Conservation (phyloP, 2,329 filamentous ascomycete genomes). For the Paecilomyces niveus region DNA sequence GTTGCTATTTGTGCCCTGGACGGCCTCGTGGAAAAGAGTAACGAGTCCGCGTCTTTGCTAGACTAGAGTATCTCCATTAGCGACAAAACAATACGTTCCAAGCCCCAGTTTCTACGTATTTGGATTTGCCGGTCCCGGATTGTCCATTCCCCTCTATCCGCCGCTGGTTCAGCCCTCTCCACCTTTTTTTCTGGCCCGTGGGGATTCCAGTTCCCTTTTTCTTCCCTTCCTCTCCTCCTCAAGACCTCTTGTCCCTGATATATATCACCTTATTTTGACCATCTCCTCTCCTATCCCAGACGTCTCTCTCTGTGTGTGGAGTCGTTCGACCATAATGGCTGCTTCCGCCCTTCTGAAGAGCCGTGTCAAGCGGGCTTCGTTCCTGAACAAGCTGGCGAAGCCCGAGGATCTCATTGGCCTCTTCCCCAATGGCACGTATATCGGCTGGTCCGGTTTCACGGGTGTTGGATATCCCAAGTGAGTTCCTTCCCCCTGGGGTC, state of each 20-base stretch:
- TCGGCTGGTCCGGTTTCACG: constrained; percentile 88
- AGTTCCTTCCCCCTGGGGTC: constrained; percentile 21
- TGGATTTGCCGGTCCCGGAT: background rate
- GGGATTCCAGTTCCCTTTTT: constrained; percentile 4
- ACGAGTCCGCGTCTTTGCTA: too few species aligned
- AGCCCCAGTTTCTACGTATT: background rate
- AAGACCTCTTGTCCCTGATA: constrained; percentile 1
- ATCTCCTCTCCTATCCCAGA: constrained; percentile 9
- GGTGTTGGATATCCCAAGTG: constrained; percentile 85
- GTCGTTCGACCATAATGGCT: constrained; percentile 30
- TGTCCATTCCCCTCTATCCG: constrained; percentile 4
- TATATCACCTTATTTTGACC: constrained; percentile 2
- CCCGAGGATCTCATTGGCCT: constrained; percentile 72
- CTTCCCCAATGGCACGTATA: constrained; percentile 78
- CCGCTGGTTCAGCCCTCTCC: constrained; percentile 6
- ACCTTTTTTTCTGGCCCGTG: constrained; percentile 5
- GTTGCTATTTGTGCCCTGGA: too few species aligned
- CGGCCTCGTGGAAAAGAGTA: too few species aligned
- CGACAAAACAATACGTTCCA: background rate
- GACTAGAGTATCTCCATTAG: background rate
- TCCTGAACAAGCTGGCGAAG: constrained; percentile 72
- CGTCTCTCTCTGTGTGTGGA: constrained; percentile 4
- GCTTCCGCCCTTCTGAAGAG: constrained; percentile 69
- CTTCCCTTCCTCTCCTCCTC: constrained; percentile 6
- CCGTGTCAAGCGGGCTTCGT: constrained; percentile 66